Percentiles rank a stretch among this genome's conserved stretches.
Conservation (phyloP, 2,329 filamentous ascomycete species). For the Aspergillus pseudoviridinutans region DNA sequence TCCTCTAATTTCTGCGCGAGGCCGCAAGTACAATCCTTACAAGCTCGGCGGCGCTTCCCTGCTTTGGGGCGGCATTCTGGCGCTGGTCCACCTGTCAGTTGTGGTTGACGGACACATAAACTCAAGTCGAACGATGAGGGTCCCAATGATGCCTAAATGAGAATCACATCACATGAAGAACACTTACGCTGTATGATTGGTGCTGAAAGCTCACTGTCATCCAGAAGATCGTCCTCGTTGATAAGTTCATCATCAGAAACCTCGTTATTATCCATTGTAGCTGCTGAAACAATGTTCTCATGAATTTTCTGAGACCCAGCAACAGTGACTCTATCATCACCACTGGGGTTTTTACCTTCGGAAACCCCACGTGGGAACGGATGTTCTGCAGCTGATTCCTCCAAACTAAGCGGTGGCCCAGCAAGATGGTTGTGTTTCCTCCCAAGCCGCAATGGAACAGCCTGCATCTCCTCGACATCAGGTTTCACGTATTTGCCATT, state of each 20-base stretch:
- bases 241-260: slow-evolving; percentile 75
- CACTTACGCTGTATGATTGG: slow-evolving; percentile 76
- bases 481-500: slow-evolving; percentile 70
- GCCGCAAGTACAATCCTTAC: slow-evolving; percentile 97
- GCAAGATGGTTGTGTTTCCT: slow-evolving; percentile 52
- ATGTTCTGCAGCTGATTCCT: not conserved
- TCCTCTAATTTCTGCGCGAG: slow-evolving; percentile 78
- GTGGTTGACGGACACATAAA: not conserved
- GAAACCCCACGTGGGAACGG: slow-evolving; percentile 1
- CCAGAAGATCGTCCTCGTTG: slow-evolving; percentile 83
- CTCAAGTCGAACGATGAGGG: slow-evolving; percentile 3
- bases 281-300: not conserved
- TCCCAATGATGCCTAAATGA: not conserved
- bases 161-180: not conserved
- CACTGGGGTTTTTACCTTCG: slow-evolving; percentile 37
- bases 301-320: not conserved
- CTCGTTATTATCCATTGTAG: slow-evolving; percentile 19
- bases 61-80: slow-evolving; percentile 78
- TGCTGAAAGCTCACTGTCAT: slow-evolving; percentile 75
- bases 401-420: not conserved
- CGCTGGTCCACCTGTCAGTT: slow-evolving; percentile 47
- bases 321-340: slow-evolving; percentile 15
- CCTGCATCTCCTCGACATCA: slow-evolving; percentile 54
- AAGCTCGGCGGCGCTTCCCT: slow-evolving; percentile 81
- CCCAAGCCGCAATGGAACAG: slow-evolving; percentile 61